These are phyloP conservation scores for Telopea speciosissima DNA, from an alignment of 177 flowering plant species.

Conservation along the genomic window DNA sequence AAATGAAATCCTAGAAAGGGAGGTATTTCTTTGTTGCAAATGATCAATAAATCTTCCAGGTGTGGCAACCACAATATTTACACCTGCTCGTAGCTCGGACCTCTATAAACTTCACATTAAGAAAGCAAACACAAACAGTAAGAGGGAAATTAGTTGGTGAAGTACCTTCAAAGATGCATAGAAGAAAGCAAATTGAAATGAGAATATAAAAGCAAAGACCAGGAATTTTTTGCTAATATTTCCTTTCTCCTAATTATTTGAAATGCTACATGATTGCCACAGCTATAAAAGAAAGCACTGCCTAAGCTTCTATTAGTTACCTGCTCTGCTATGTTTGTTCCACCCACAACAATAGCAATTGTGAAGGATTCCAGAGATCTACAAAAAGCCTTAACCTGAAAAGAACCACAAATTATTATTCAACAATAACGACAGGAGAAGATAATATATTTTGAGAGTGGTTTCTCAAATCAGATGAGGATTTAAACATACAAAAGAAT, in stretches of 20 bases:
- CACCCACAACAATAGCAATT: slow-evolving; percentile 67
- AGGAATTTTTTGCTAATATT: not conserved
- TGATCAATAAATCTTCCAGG: slow-evolving; percentile 71
- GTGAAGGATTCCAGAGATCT: slow-evolving; percentile 46
- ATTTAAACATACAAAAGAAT: too few species aligned
- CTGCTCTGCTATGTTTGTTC: slow-evolving; percentile 65
- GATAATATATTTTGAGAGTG: too few species aligned
- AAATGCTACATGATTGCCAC: not conserved
- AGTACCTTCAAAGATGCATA: not conserved
- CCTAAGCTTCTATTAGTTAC: slow-evolving; percentile 19
- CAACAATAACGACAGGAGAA: not conserved
- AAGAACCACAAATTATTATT: not conserved
- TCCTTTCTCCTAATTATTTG: not conserved
- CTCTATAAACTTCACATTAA: slow-evolving; percentile 32
- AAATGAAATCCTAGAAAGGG: slow-evolving; percentile 47
- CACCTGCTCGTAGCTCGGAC: slow-evolving; percentile 55
- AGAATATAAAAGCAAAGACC: not conserved
- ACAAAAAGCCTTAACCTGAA: slow-evolving; percentile 60
- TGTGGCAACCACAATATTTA: slow-evolving; percentile 59
- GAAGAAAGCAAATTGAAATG: not conserved
- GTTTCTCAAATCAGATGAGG: too few species aligned
- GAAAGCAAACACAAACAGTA: not conserved
- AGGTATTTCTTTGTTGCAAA: slow-evolving; percentile 52
- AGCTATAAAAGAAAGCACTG: slow-evolving; percentile 4
- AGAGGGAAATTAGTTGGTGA: not conserved